Base-by-base conservation (phyloP, 2,329 filamentous ascomycete species). In the Thelonectria olida region DNA sequence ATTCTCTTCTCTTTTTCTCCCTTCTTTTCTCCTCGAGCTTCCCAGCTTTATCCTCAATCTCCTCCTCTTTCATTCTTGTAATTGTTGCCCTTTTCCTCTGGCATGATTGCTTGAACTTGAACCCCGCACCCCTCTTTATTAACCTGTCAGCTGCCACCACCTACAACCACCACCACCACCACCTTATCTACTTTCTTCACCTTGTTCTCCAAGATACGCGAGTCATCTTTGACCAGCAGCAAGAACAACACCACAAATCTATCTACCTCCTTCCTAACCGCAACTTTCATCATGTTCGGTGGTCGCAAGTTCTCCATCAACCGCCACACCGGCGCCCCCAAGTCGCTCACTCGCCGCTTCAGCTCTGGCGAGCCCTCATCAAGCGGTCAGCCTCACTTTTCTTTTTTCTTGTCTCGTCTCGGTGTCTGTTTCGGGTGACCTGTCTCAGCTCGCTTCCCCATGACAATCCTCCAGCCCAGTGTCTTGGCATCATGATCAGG, bases 221-320 rank as follows among this genome's bases (percentile, higher is more conserved):
- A 66, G 58, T 23, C 50, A 49, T 52, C 52, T 34, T 45, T 58
- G 47, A 36, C n/a, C n/a, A 36, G 17, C 50, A 23, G 13, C 44
- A 23, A 25, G 27, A 42, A 19, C 20, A 39, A 44, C 36, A 54
- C 56, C 53, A 54, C 47, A 17, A 49, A 38, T 36, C 25, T 36
- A 31, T 44, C 41, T 45, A n/a, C n/a, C 41, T 45, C 41, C 31
- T 10, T 25, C 42, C 41, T 38, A 36, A 36, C 48, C 38, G 31
- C 22, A 15, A 31, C 50, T 27, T 57, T 53, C 72, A 79, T 70
- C 55, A 84, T 84, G 79, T 85, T 85, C 70, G 77, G 79, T 73
- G 82, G 82, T 61, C 85, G 87, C 78, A 88, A 88, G 74, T 89
- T 89, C 76, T 88, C 86, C 65, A 89, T 90, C 78, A 89, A 90